Base-by-base conservation (phyloP, 306 rosid genomes). In the Prunus davidiana region DNA sequence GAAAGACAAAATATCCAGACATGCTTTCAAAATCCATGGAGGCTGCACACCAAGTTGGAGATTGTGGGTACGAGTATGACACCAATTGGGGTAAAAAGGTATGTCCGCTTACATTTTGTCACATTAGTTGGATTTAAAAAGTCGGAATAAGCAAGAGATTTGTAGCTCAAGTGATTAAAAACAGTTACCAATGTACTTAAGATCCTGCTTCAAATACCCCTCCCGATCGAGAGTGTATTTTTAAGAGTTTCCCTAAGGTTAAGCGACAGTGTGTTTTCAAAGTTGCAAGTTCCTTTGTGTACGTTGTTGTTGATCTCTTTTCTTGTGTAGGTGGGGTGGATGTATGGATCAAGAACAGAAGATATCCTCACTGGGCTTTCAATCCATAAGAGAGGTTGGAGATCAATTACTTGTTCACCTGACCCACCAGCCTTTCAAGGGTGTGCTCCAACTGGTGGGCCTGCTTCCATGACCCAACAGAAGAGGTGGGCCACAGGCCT, bases 41-140 rank as follows among this genome's bases (percentile, higher is more conserved):
- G 64, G 81, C 88, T 52, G 91, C 93, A 5, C 49, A 4, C 15
- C 43, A 79, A 52, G 93, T 93, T 9, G 81, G 89, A 38, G 43
- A 77, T 41, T 86, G 83, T 60, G 76, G 16, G 6, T 93, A 88
- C 46, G 98, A 91, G 68, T 45, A 41, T 50, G 82, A 79, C 65
- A 87, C 91, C n/a, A 52, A 27, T 2, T 93, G 98, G 98, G 96
- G 96, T 2, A 54, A 22, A 51, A 16, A 86, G 93, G 96, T 90
- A 19, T 45, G 73, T 5, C 10, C 5, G 30, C 3, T 22, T n/a
- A 25, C 10, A 24, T 60, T 25, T 25, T 25, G 32, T 10, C 62
- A 56, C 14, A 56, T 56, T 2, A 56, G 28, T 7, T 20, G 27
- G 28, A 56, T 56, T 20, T 56, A 56, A 20, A 56, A 56, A 20